These are phyloP conservation scores for Apiospora phragmitis DNA, from an alignment of 2,329 filamentous ascomycete genomes.

Conservation along the genomic window DNA sequence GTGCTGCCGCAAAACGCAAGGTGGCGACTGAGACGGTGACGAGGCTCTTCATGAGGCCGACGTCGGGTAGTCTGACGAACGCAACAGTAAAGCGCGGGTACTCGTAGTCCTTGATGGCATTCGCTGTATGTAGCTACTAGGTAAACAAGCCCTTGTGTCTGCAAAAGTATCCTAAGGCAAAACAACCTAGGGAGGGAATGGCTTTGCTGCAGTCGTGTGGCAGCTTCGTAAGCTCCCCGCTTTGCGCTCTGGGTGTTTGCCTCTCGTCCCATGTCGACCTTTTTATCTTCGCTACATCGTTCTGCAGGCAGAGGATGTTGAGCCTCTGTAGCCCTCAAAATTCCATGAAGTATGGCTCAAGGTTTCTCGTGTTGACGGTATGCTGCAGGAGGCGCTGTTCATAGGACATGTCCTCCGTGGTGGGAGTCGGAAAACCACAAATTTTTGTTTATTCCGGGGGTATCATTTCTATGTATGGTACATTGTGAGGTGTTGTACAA, in stretches of 20 bases:
- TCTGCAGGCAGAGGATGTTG: neutral
- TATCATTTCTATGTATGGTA: neutral
- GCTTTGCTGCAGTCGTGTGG: neutral
- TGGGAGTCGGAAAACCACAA: no score
- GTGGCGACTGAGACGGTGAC: neutral
- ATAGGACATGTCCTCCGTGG: neutral
- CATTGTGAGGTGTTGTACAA: no score
- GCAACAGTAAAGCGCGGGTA: neutral
- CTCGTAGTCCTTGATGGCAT: neutral
- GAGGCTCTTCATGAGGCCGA: neutral
- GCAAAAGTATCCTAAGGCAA: neutral
- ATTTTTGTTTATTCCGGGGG: neutral
- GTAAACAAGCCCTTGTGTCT: neutral
- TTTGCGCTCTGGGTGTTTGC: neutral
- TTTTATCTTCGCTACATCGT: neutral
- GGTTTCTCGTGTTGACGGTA: neutral
- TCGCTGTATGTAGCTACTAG: neutral
- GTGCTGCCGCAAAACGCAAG: neutral
- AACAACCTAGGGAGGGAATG: rapidly evolving
- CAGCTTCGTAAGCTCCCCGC: neutral
- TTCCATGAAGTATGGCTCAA: neutral
- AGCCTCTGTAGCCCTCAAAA: neutral
- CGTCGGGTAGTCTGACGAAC: neutral
- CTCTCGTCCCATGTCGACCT: neutral
- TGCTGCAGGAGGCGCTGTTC: neutral